These are phyloP conservation scores for Sordariomycetes sp. DNA, from an alignment of 2,329 filamentous ascomycete genomes.

Conservation along the genomic window DNA sequence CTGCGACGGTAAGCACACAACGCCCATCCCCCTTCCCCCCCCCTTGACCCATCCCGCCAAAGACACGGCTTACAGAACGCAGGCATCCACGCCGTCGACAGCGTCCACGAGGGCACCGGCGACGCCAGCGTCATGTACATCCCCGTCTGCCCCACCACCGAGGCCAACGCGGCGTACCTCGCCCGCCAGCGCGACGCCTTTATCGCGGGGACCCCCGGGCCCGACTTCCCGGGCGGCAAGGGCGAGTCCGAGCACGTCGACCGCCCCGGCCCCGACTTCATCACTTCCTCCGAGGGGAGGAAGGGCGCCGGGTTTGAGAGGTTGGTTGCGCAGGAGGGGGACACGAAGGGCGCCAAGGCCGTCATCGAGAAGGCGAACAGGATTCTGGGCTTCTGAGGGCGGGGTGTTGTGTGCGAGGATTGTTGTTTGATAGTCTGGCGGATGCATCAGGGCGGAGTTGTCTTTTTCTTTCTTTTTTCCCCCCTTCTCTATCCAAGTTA, in stretches of 20 bases:
- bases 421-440: too few relatives aligned
- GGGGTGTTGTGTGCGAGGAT: background rate
- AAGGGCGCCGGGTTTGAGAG: slow-evolving; percentile 31
- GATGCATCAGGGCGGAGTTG: too few relatives aligned
- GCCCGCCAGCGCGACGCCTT: slow-evolving; percentile 60
- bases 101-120: slow-evolving; percentile 51
- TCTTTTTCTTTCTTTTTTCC: too few relatives aligned
- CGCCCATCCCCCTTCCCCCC: background rate
- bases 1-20: slow-evolving; percentile 45
- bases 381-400: slow-evolving; percentile 25
- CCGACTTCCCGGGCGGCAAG: slow-evolving; percentile 59
- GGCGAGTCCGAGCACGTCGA: slow-evolving; percentile 47
- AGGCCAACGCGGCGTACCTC: slow-evolving; percentile 59
- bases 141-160: slow-evolving; percentile 70
- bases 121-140: slow-evolving; percentile 88
- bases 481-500: too few relatives aligned
- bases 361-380: slow-evolving; percentile 26
- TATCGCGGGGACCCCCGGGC: slow-evolving; percentile 49
- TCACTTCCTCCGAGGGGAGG: slow-evolving; percentile 14
- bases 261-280: slow-evolving; percentile 17
- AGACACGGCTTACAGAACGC: background rate
- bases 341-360: slow-evolving; percentile 19
- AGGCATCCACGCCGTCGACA: slow-evolving; percentile 73
- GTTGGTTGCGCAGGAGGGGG: slow-evolving; percentile 14
- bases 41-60: background rate